These are phyloP conservation scores for Penicillium polonicum DNA, from an alignment of 2,329 filamentous ascomycete species.

Conservation along the genomic window DNA sequence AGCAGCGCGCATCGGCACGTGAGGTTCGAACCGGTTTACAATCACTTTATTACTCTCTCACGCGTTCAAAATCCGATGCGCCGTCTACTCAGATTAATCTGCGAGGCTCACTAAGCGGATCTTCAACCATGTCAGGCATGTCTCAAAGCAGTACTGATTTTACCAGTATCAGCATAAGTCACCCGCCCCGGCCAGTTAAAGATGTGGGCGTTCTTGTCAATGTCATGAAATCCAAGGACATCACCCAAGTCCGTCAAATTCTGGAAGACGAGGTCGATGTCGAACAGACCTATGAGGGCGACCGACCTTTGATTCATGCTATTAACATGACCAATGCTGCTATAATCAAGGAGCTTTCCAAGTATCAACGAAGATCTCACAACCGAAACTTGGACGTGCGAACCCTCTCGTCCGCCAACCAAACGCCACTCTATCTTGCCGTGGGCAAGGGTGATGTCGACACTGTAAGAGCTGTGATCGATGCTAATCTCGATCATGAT, in stretches of 20 bases:
- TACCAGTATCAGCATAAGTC: neutral
- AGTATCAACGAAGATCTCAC: neutral
- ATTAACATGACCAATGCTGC: neutral
- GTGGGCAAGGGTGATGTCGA: neutral
- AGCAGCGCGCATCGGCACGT: neutral
- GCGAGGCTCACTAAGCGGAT: neutral
- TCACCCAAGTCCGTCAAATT: neutral
- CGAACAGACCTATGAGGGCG: neutral
- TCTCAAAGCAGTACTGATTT: neutral
- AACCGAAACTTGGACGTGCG: neutral
- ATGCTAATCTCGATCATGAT: neutral
- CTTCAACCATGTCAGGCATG: neutral
- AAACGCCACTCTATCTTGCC: conserved; percentile 4
- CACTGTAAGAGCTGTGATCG: neutral
- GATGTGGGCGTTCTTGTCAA: neutral
- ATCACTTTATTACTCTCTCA: neutral
- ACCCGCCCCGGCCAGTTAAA: neutral
- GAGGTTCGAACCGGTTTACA: neutral
- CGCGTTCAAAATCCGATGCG: neutral
- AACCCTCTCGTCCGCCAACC: neutral
- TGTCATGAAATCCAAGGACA: neutral
- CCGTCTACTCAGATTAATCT: neutral
- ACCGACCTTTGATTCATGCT: neutral
- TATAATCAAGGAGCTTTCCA: neutral
- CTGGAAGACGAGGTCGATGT: neutral